Percentiles rank a stretch among this genome's conserved stretches.
Evolutionary conservation across 2,329 filamentous ascomycete species (phyloP).

Genomic region (Acephala macrosclerotiorum): DNA sequence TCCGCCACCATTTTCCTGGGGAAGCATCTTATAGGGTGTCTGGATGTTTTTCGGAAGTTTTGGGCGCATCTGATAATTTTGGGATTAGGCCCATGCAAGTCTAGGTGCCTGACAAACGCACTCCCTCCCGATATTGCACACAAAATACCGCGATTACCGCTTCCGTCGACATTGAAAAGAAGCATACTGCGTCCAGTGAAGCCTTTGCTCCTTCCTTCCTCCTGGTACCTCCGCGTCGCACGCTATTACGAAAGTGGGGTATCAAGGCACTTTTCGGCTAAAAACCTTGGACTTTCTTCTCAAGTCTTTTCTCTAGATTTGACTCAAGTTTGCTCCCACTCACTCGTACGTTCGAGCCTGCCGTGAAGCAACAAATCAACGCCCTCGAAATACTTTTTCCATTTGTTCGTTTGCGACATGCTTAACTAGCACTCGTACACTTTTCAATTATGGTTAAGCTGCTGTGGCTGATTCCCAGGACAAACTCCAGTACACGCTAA

Average conservation of each 20-base stretch:
- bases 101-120: not conserved
- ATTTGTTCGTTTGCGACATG: not conserved
- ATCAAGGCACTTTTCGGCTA: no score
- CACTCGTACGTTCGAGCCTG: no score
- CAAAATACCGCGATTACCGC: not conserved
- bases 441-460: not conserved
- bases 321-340: no score
- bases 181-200: not conserved
- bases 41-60: not conserved
- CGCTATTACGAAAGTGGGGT: no score
- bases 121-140: not conserved
- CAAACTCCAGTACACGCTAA: slow-evolving; percentile 26
- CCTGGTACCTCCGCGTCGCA: no score
- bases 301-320: no score
- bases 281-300: no score
- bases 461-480: slow-evolving; percentile 12
- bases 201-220: no score
- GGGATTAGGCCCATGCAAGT: not conserved
- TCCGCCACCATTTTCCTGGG: not conserved
- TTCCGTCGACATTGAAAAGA: not conserved
- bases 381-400: not conserved
- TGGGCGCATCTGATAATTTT: not conserved
- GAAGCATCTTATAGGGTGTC: not conserved
- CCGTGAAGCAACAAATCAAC: not conserved
- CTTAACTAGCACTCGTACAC: not conserved